A percentile compares a stretch with the other conserved stretches of the same genome.
Evolutionary conservation across 768 basidiomycete species (phyloP).

Genomic region (Xanthoconium purpureum): DNA sequence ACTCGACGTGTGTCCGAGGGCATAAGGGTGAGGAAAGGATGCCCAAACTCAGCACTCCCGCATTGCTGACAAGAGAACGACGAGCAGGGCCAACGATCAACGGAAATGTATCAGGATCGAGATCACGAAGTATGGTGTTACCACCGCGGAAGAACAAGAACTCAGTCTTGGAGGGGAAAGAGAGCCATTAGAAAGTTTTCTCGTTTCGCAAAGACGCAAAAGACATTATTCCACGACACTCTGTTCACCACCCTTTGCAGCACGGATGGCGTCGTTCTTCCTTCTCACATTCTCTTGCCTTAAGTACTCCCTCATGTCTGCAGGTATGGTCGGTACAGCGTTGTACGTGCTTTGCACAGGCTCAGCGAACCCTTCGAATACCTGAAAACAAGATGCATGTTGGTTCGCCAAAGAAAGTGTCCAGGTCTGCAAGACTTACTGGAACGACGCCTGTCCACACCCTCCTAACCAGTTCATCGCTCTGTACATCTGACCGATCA

Average conservation of each 20-base stretch:
- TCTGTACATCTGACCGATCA: slow-evolving; percentile 14
- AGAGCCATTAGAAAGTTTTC: neutral
- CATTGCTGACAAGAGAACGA: too few species aligned
- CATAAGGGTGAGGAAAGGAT: too few species aligned
- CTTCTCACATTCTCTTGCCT: slow-evolving; percentile 22
- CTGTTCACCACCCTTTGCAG: slow-evolving; percentile 36
- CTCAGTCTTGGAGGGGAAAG: neutral
- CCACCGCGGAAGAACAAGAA: too few species aligned
- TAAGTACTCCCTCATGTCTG: slow-evolving; percentile 20
- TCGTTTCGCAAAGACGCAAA: neutral
- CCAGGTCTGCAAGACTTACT: slow-evolving; percentile 2
- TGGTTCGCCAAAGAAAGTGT: neutral
- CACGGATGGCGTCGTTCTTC: slow-evolving; percentile 23
- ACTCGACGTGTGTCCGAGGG: too few species aligned
- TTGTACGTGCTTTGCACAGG: slow-evolving; percentile 25
- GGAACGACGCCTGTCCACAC: slow-evolving; percentile 28
- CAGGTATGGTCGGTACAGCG: slow-evolving; percentile 11
- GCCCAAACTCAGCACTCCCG: too few species aligned
- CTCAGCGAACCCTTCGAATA: slow-evolving; percentile 25
- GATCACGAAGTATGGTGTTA: too few species aligned
- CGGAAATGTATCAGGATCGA: too few species aligned
- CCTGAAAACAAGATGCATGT: slow-evolving; percentile 1
- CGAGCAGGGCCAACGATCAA: too few species aligned
- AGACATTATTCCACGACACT: neutral
- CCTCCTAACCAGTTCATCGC: slow-evolving; percentile 11